phyloP scores from a whole-genome alignment of 2,329 filamentous ascomycete species.

The Albifimbria verrucaria region DNA sequence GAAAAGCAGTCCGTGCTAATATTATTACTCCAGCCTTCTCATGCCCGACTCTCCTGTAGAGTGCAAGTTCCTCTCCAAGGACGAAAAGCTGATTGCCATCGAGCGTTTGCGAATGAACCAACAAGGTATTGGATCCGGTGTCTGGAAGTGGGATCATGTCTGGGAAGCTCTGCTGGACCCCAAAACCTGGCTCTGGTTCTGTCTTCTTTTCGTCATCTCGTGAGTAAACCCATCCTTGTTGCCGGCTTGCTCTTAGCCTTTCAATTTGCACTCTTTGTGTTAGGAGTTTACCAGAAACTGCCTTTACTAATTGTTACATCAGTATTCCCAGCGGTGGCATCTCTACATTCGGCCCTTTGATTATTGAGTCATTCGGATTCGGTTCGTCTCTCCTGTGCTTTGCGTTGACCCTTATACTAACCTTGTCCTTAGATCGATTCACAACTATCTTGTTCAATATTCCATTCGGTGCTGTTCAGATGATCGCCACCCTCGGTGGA shows the following conservation, averaged over 20 bases:
- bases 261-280: not conserved
- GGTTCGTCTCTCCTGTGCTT: too few relatives aligned
- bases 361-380: slow-evolving; percentile 57
- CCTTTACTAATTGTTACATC: not conserved
- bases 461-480: slow-evolving; percentile 57
- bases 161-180: slow-evolving; percentile 33
- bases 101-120: slow-evolving; percentile 54
- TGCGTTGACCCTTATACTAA: too few relatives aligned
- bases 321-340: slow-evolving; percentile 54
- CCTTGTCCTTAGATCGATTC: too few relatives aligned
- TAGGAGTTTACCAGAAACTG: too few relatives aligned
- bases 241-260: fast-evolving
- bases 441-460: slow-evolving; percentile 59
- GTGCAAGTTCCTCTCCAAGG: slow-evolving; percentile 51
- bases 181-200: slow-evolving; percentile 41
- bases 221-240: slow-evolving; percentile 17
- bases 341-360: slow-evolving; percentile 55
- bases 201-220: slow-evolving; percentile 50
- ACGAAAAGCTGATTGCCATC: slow-evolving; percentile 56
- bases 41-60: slow-evolving; percentile 65
- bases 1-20: slow-evolving; percentile 21
- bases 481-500: slow-evolving; percentile 56
- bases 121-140: slow-evolving; percentile 33
- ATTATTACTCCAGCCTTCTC: slow-evolving; percentile 29
- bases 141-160: slow-evolving; percentile 40